Conservation (phyloP, 345 rosid genomes). For the Trapa bicornis region DNA sequence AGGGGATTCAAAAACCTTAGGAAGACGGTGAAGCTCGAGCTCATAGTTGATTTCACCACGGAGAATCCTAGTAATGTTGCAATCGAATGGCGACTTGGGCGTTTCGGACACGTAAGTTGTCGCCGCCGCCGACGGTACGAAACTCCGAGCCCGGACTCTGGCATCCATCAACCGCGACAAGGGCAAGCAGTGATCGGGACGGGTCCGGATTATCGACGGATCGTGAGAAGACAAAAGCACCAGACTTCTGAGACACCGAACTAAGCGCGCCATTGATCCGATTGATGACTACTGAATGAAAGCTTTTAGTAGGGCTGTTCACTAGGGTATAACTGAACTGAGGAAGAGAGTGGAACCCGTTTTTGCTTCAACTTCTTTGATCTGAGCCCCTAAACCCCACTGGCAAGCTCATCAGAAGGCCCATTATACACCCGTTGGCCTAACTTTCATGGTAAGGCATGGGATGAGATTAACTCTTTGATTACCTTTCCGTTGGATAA, state of each 20-base stretch:
- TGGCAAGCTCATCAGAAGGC: no score
- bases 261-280: conserved; percentile 23
- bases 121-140: conserved; percentile 19
- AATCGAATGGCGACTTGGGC: conserved; percentile 66
- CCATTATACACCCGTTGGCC: no score
- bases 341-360: no score
- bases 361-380: no score
- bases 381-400: no score
- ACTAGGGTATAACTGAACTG: no score
- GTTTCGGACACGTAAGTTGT: conserved; percentile 47
- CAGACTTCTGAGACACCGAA: conserved; percentile 20
- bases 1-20: conserved; percentile 15
- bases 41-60: conserved; percentile 63
- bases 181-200: no score
- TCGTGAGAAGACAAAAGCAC: conserved; percentile 7
- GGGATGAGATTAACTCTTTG: no score
- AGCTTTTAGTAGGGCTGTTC: no score
- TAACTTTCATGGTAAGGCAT: no score
- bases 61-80: conserved; percentile 40
- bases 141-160: conserved; percentile 1
- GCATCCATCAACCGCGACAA: not conserved
- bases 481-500: no score
- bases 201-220: not conserved
- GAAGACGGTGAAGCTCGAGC: conserved; percentile 36
- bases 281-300: no score